A percentile compares a stretch with the other conserved stretches of the same genome.
These are phyloP conservation scores for Leishmania amazonensis DNA, from an alignment of 208 protist species.

Conservation along the genomic window DNA sequence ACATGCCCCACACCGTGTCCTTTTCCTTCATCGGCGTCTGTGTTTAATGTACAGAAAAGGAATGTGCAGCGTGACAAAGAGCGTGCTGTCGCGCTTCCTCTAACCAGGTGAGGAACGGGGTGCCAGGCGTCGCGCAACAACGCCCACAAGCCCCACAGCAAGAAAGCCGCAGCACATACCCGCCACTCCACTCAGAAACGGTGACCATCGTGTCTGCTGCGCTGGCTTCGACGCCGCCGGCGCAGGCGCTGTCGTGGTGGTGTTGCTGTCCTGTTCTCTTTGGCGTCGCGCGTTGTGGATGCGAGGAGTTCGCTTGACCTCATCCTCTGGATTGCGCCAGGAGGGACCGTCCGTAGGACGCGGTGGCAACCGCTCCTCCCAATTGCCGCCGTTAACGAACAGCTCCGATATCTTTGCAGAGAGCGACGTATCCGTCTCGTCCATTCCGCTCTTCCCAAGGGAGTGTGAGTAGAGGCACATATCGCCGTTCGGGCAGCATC, in stretches of 20 bases:
- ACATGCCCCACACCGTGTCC: neutral
- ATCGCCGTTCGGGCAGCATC: constrained; percentile 80
- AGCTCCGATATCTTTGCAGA: constrained; percentile 76
- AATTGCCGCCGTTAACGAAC: constrained; percentile 67
- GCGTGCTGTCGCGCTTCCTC: neutral
- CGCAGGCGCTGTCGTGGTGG: neutral
- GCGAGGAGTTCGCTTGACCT: constrained; percentile 33
- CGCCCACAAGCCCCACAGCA: constrained; percentile 15
- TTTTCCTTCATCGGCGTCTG: neutral
- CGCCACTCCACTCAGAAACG: constrained; percentile 18
- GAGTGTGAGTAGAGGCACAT: constrained; percentile 79
- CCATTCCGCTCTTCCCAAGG: constrained; percentile 43
- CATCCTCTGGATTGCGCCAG: constrained; percentile 72
- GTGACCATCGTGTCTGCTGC: constrained; percentile 17
- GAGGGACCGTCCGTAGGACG: constrained; percentile 76
- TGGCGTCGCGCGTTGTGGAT: constrained; percentile 39
- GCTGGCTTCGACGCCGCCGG: neutral
- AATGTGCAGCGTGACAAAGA: neutral
- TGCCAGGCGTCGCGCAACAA: constrained; percentile 18
- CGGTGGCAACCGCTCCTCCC: constrained; percentile 68
- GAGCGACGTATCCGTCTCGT: constrained; percentile 38
- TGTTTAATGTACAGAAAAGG: neutral
- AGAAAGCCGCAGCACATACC: constrained; percentile 32
- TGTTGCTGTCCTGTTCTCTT: neutral
- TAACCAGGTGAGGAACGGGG: neutral